Percentiles rank a stretch among this genome's conserved stretches.
These are phyloP conservation scores for Babesia divergens DNA, from an alignment of 169 alveolate species.

Conservation along the genomic window DNA sequence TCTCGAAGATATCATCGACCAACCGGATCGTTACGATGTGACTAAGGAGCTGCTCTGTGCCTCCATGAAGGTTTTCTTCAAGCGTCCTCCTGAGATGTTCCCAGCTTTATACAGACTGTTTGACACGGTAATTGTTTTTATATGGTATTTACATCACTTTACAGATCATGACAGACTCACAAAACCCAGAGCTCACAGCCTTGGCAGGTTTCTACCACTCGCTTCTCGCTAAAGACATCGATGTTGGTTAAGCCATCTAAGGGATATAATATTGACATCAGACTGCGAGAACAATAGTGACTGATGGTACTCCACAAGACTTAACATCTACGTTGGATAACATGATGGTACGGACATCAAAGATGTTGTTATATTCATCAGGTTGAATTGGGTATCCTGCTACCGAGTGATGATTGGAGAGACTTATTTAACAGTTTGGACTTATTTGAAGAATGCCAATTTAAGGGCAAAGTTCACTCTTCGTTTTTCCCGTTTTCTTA, in stretches of 20 bases:
- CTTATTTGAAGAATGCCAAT: constrained; percentile 10
- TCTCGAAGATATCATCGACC: constrained; percentile 74
- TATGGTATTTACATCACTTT: constrained; percentile 7
- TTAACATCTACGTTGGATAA: neutral
- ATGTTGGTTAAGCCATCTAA: neutral
- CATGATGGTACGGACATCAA: neutral
- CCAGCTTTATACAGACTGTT: constrained; percentile 78
- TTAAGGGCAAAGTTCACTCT: neutral
- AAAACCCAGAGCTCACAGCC: constrained; percentile 25
- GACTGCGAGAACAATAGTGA: constrained; percentile 27
- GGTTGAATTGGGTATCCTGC: constrained; percentile 34
- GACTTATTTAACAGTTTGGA: constrained; percentile 39
- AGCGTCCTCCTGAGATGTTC: constrained; percentile 94
- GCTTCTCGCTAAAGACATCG: constrained; percentile 17
- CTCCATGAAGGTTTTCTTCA: constrained; percentile 83
- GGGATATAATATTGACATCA: neutral
- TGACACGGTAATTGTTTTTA: constrained; percentile 68
- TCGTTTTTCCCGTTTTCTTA: constrained; percentile 46
- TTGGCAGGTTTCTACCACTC: constrained; percentile 41
- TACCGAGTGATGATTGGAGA: constrained; percentile 35
- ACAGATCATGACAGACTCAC: constrained; percentile 33
- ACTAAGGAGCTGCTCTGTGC: constrained; percentile 83
- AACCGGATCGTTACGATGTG: constrained; percentile 71
- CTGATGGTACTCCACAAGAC: neutral
- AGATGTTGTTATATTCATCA: neutral